Base-by-base conservation (phyloP, 1,284 basidiomycete genomes). In the Melampsora americana region DNA sequence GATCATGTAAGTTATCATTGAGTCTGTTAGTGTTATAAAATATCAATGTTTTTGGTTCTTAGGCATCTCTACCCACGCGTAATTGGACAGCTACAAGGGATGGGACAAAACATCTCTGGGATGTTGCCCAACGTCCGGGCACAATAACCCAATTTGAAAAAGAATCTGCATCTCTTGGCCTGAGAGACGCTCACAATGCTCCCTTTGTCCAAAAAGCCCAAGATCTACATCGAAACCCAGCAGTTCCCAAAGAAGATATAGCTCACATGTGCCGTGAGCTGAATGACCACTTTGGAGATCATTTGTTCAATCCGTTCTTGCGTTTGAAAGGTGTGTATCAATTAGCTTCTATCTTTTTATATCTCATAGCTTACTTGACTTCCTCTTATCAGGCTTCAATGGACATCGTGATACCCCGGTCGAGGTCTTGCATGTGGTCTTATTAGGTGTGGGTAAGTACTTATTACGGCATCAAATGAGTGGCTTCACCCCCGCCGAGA, bases 361-460 rank as follows among this genome's bases (percentile, higher is more conserved):
- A 42, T 42, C 39, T 35, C 35, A 35, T 35, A 42, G 11, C 14
- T 59, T 9, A 59, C 56, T 9, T 23, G 23, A 23, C 7, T 59
- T 18, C 23, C 30, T 23, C 18, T 26, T 59, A n/a, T 2, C 39
- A 84, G 83, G 77, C 23, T 71, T 84, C 7, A 80, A 84, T 77
- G 80, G 81, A 0, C 80, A 83, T 68, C 32, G 65, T 14, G 83
- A 85, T 70, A 83, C 82, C 0, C 83, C 83, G 0, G 83, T 84
- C 1, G 83, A 85, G 76, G 81, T 84, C 6, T 78, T 84, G 1
- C 84, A 85, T 79, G 82, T 83, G 0, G 77, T 84, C 5, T 79
- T 84, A 0, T 79, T 84, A 0, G 84, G 84, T 0, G 79, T 84
- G 46, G 79, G 84, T 18, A 85, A 85, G 77, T 85, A 85, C 66